Base-by-base conservation (phyloP, 1,139 yeast genomes). In the Debaryomyces sp. region DNA sequence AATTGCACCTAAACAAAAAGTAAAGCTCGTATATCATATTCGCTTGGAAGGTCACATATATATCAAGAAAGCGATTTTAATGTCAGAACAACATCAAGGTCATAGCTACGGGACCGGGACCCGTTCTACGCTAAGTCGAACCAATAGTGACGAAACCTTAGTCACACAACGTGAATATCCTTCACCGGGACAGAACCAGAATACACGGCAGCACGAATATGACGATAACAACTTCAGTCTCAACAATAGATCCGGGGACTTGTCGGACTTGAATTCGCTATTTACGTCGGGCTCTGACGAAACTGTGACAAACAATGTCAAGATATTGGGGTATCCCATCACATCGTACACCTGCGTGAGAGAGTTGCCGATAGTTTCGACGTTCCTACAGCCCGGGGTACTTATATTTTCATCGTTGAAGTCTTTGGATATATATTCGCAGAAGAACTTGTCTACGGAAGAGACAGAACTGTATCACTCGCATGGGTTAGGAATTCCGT, bases 381-480 rank as follows among this genome's bases (percentile, higher is more conserved):
- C 64, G 5, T 58, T 62, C 42, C 56, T 71, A 35, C 70, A 65
- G 26, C 62, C 64, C 30, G 77, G 74, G 12, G 61, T 64, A 7
- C 58, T 50, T 43, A 57, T 70, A 6, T 69, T 63, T 42, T 46
- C 55, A 24, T 61, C 66, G 3, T 47, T 53, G 22, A 50, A 48
- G 15, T 61, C 63, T 24, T 52, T 64, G 47, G 54, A 58, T n/a
- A 44, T 47, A 27, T 59, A 54, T 41, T 26, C 48, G 10, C 35
- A 43, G 12, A 52, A 49, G 26, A 45, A 46, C 26, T 18, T 29
- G 34, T 15, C 45, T 10, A 22, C 41, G 9, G 43, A 41, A 26
- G 40, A 35, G 23, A 13, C 46, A 29, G 44, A 46, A 10, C 24
- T 32, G 21, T 30, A 39, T 17, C 40, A 32, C 12, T 29, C 42